These are phyloP conservation scores for Apiospora saccharicola DNA, from an alignment of 2,329 filamentous ascomycete species.

Conservation along the genomic window DNA sequence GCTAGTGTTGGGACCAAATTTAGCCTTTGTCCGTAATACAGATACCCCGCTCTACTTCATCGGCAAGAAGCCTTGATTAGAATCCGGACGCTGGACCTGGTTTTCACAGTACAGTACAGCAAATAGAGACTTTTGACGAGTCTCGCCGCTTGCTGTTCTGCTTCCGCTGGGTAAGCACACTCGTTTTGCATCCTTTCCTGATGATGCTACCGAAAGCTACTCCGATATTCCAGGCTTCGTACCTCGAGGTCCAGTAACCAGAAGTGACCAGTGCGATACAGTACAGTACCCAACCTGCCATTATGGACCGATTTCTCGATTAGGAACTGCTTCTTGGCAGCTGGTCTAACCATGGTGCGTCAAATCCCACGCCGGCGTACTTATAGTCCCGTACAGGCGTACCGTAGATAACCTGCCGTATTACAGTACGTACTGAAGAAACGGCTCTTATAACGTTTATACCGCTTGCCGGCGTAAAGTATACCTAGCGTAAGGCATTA, in stretches of 20 bases:
- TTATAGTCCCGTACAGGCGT: slow-evolving; percentile 3
- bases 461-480: not conserved
- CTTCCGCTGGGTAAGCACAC: too few relatives aligned
- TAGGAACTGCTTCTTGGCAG: slow-evolving; percentile 7
- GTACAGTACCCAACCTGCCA: not conserved
- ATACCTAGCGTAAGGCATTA: too few relatives aligned
- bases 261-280: not conserved
- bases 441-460: not conserved
- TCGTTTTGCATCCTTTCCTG: not conserved
- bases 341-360: slow-evolving; percentile 9
- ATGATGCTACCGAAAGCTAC: not conserved
- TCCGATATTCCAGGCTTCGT: not conserved
- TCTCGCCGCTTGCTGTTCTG: too few relatives aligned
- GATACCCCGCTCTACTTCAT: too few relatives aligned
- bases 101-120: not conserved
- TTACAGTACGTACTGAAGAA: slow-evolving; percentile 1
- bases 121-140: too few relatives aligned
- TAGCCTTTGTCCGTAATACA: too few relatives aligned
- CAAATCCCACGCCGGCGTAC: too few relatives aligned
- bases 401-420: slow-evolving; percentile 4
- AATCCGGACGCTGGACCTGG: not conserved
- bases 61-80: too few relatives aligned
- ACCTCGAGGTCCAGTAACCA: not conserved
- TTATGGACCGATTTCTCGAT: not conserved
- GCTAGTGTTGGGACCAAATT: not conserved